Conservation (phyloP, 805 yeast genomes). For the Candida insectorum region DNA sequence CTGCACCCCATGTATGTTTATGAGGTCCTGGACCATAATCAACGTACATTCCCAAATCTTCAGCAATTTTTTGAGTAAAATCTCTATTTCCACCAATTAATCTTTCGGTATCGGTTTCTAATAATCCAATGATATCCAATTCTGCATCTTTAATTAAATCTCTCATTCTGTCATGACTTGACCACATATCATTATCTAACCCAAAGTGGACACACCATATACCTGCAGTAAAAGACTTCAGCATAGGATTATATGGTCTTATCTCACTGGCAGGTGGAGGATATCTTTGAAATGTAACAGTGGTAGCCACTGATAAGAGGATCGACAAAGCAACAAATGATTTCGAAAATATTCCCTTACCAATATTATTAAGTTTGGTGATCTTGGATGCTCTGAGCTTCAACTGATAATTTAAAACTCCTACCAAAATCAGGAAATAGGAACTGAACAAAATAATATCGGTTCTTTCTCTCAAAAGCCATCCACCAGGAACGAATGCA, state of each 20-base stretch:
- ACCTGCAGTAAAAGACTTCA: constrained; percentile 83
- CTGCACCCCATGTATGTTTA: constrained; percentile 98
- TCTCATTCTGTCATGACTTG: constrained; percentile 85
- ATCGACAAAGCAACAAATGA: constrained; percentile 35
- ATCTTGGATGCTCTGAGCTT: constrained; percentile 20
- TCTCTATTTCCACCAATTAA: constrained; percentile 95
- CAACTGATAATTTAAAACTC: constrained; percentile 41
- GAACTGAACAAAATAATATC: constrained; percentile 66
- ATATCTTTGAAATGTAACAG: constrained; percentile 53
- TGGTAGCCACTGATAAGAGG: constrained; percentile 50
- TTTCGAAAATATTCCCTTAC: constrained; percentile 18
- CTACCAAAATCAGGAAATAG: constrained; percentile 49
- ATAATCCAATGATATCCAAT: constrained; percentile 83
- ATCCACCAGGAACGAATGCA: constrained; percentile 97
- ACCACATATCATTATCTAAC: constrained; percentile 97
- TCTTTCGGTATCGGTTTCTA: constrained; percentile 92
- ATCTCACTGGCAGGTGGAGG: constrained; percentile 39
- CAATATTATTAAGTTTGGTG: constrained; percentile 17
- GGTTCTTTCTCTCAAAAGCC: constrained; percentile 80
- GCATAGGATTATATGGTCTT: constrained; percentile 47
- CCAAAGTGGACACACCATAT: constrained; percentile 99
- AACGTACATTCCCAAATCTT: constrained; percentile 89
- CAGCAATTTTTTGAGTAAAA: constrained; percentile 84
- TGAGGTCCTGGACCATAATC: constrained; percentile 98
- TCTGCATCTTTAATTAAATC: constrained; percentile 81